Percentiles rank a stretch among this genome's conserved stretches.
These are phyloP conservation scores for Stereocaulon alpinum DNA, from an alignment of 495 filamentous ascomycete genomes.

Conservation along the genomic window DNA sequence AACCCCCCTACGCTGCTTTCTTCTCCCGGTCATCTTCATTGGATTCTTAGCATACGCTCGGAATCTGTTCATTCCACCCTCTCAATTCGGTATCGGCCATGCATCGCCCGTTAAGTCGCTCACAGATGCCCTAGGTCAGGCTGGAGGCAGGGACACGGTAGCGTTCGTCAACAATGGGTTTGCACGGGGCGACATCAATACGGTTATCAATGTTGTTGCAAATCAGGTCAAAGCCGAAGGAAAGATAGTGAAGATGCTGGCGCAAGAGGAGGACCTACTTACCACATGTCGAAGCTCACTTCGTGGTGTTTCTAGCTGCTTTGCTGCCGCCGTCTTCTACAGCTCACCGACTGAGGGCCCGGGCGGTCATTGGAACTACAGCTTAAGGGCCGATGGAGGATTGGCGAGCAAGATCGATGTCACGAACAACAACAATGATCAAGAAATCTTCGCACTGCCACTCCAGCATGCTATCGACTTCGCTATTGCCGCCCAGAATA, in stretches of 20 bases:
- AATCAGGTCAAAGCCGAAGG: slow-evolving; percentile 41
- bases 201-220: slow-evolving; percentile 53
- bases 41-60: slow-evolving; percentile 56
- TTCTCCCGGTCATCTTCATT: slow-evolving; percentile 61
- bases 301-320: slow-evolving; percentile 61
- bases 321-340: slow-evolving; percentile 63
- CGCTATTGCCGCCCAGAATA: slow-evolving; percentile 50
- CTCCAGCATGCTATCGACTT: slow-evolving; percentile 67
- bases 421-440: slow-evolving; percentile 50
- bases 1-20: slow-evolving; percentile 56
- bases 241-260: slow-evolving; percentile 44
- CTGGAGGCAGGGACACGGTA: slow-evolving; percentile 50
- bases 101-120: slow-evolving; percentile 49
- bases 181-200: slow-evolving; percentile 57
- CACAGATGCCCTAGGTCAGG: slow-evolving; percentile 42
- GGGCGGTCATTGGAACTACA: slow-evolving; percentile 72
- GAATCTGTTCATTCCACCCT: slow-evolving; percentile 57
- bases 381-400: slow-evolving; percentile 58
- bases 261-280: slow-evolving; percentile 43
- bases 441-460: slow-evolving; percentile 63
- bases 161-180: slow-evolving; percentile 73
- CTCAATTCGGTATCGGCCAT: slow-evolving; percentile 55
- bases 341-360: slow-evolving; percentile 59
- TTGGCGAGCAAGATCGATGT: slow-evolving; percentile 52
- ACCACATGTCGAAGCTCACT: slow-evolving; percentile 55